Evolutionary conservation across 1,284 basidiomycete genomes (phyloP), one percentile per base, ranked within the genome.

Genomic region (Schizophyllum commune): DNA sequence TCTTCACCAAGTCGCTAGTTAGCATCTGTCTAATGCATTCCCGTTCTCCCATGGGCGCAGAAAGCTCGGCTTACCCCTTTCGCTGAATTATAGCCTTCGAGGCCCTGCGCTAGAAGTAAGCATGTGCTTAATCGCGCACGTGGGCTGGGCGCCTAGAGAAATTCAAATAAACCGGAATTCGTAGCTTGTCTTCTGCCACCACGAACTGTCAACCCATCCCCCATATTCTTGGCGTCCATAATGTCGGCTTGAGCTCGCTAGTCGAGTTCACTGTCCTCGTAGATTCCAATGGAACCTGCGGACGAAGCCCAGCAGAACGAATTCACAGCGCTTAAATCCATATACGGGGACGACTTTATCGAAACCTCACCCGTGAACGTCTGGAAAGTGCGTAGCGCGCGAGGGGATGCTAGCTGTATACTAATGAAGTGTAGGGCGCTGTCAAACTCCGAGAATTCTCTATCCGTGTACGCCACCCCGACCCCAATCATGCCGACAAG

Each of bases 241-340:
- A 47, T 47, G 39, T 47, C 17, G 39, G 39, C 39, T 17, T 47
- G 39, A 47, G 39, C 39, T 59, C 58, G n/a, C 33, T 56, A 13
- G 34, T 27, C 55, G 55, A 60, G 56, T 32, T 57, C 56, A 27
- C 52, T 32, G 58, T 68, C 69, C 69, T 69, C 66, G 27, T 68
- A 71, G 67, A 65, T 70, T 66, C 65, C 68, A 72, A 89, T 90
- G 88, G 88, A 88, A 73, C 79, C 83, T 65, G 79, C 80, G 65
- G 83, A 87, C 75, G 86, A 89, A 77, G 76, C 80, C 70, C 89
- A 91, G 75, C 78, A 84, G 66, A 75, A 82, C 65, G 89, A 92
- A 79, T 87, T 91, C 66, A 88, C 85, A 58, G 88, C 83, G 54
- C 78, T 92, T 65, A 82, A 84, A 72, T 86, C 89, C 64, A 92